These are phyloP conservation scores for Mycena albidolilacea DNA, from an alignment of 768 basidiomycete genomes.

Conservation along the genomic window DNA sequence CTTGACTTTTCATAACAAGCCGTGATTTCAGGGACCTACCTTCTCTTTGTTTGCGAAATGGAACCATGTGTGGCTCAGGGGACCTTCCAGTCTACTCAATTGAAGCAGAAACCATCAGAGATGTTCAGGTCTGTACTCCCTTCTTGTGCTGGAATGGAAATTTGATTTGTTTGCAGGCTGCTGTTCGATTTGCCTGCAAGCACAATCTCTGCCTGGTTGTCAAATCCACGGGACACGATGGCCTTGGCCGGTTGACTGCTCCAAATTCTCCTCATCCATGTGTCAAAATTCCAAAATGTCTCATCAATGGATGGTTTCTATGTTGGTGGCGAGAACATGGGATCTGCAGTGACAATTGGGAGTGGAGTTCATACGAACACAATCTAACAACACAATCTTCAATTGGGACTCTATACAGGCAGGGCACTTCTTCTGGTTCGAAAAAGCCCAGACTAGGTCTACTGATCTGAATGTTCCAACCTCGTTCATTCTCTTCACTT, in stretches of 20 bases:
- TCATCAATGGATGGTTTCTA: slow-evolving; percentile 45
- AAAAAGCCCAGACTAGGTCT: not conserved
- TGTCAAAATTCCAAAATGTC: slow-evolving; percentile 53
- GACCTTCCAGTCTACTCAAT: slow-evolving; percentile 58
- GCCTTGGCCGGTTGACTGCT: slow-evolving; percentile 60
- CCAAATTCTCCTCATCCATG: slow-evolving; percentile 57
- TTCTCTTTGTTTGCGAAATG: slow-evolving; percentile 28
- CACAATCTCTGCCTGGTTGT: slow-evolving; percentile 48
- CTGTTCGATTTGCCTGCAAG: slow-evolving; percentile 48
- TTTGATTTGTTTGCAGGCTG: slow-evolving; percentile 40
- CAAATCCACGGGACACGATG: slow-evolving; percentile 54
- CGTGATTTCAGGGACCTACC: not conserved
- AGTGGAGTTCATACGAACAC: slow-evolving; percentile 44
- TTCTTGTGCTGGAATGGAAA: too few species aligned
- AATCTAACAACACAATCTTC: slow-evolving; percentile 46
- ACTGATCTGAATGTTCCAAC: slow-evolving; percentile 19
- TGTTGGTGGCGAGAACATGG: slow-evolving; percentile 35
- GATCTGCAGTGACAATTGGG: slow-evolving; percentile 45
- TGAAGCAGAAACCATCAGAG: slow-evolving; percentile 53
- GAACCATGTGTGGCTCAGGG: slow-evolving; percentile 56
- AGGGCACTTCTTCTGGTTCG: slow-evolving; percentile 48
- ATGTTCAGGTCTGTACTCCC: slow-evolving; percentile 45
- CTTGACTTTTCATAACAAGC: too few species aligned
- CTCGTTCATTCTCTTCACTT: slow-evolving; percentile 42
- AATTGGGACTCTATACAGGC: slow-evolving; percentile 49